Base-by-base conservation (phyloP, 2,329 filamentous ascomycete genomes). In the Graphilbum ipis-grandicollis region DNA sequence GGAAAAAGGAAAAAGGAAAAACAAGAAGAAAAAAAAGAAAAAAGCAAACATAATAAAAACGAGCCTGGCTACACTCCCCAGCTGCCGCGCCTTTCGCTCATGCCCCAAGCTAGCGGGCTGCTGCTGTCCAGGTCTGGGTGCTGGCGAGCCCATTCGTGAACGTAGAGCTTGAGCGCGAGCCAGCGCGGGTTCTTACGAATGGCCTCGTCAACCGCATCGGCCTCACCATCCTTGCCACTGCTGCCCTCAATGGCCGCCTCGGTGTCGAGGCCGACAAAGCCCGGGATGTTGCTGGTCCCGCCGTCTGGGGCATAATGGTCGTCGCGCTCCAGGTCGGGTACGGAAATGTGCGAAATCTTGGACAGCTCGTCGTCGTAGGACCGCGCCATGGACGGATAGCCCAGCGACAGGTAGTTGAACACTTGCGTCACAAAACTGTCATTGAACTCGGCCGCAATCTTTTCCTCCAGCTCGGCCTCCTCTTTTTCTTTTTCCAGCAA, bases 401-500 rank as follows among this genome's bases (percentile, higher is more conserved):
- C 88, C 5, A 96, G 68, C 0, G 84, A 93, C 14, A 96, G 66
- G 55, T 96, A 96, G 55, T 96, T 94, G 66, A 92, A 96, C 8
- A 96, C 86, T 56, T 96, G 88, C 0, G 86, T 93, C 39, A 94
- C 74, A 52, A 94, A 93, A 4, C 65, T 65, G 52, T 93, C 83
- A 42, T 77, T 66, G 49, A 90, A 93, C 54, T 93, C 85, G 36
- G 57, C 55, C 4, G 58, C 51, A 41, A 75, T 69, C 47, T 65
- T 64, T 36, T 68, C 65, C 43, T 70, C 59, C 2, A 56, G 55
- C 46, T 71, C 66, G 14, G 58, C 62, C 12, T 57, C 56, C 6
- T 54, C 60, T 50, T 67, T 67, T 44, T 68, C 65, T 39, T 59
- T 56, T 40, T 56, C 57, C 14, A 70, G 52, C 15, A 61, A 59